Evolutionary conservation across 1,284 basidiomycete species (phyloP), one percentile per base, ranked within the genome.

Genomic region (Malassezia psittaci): DNA sequence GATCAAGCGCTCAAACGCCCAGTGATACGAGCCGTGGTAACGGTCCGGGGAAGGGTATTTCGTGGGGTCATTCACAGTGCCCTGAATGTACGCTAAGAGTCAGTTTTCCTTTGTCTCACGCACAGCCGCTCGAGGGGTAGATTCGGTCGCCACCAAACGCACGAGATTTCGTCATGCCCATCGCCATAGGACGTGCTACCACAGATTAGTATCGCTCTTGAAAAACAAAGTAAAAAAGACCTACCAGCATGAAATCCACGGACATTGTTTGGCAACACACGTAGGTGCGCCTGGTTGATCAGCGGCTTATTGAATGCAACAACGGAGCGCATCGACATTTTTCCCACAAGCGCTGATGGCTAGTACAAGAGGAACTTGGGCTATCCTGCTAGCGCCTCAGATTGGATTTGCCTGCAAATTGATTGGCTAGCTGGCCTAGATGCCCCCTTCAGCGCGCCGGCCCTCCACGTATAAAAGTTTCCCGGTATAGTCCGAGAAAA

Each of bases 51-150:
- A 75, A 32, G 91, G 91, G 80, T 90, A 94, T 18, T 83, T 78
- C 4, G 87, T 88, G 1, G 93, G 88, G 75, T 98, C 93, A 79
- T 98, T 98, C 66, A 91, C 90, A 36, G 88, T 88, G 55, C 93
- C 93, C 77, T 85, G 84, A 79, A 88, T 83, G 76, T 96, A 84
- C 59, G 90, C 90, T 91, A 68, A 24, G 33, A 35, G 29, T 37
- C 35, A 37, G 54, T n/a, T 10, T 42, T 0, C 6, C 34, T 15
- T 7, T 1, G 13, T 5, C 5, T 38, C 24, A 57, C 55, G 19
- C 39, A 57, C 55, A 57, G 50, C 55, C 55, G 33, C 55, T 48
- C 16, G 32, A 50, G 11, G 50, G 51, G 45, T 57, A 42, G 29
- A 48, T 57, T 21, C 52, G n/a, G 13, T 37, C 44, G 41, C 50